Evolutionary conservation across 352 stramenopile species (phyloP), one percentile per base, ranked within the genome.

Genomic region (Globisporangium spiculum): DNA sequence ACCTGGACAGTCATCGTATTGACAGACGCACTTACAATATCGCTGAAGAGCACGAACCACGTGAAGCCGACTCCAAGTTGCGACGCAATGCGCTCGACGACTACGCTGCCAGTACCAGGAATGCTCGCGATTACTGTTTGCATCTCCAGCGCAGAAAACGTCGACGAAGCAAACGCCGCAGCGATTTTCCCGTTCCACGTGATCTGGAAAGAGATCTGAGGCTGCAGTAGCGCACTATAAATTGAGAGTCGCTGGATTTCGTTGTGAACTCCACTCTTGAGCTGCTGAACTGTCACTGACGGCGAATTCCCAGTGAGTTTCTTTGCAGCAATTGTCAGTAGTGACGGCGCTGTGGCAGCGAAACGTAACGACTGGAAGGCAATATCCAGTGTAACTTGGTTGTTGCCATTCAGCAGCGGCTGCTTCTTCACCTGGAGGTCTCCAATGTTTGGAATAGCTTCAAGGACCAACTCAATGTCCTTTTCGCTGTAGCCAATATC

Each of bases 241-340:
- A 88, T 73, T 0, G 74, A 71, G 34, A 90, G 36, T 0, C 50
- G 68, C 46, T 88, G 81, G 27, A 85, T 72, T 36, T 81, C 76
- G 36, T 74, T 81, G 62, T 75, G 71, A 6, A 48, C 71, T 26
- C 65, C 67, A 22, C 1, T 22, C 22, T 61, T 70, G n/a, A 65
- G 50, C 4, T 57, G 63, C 22, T 65, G n/a, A 6, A 85, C 66
- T 16, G 27, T 64, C 0, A 68, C 62, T 0, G 55, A 67, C 9
- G 56, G 63, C 32, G 12, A 61, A 8, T 27, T 77, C 0, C 80
- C 77, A 4, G 55, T 63, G 3, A 86, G 52, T 8, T 57, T 63
- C 12, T 60, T 46, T 20, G 71, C 16, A 0, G 72, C 60, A 5
- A 72, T 48, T 12, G 34, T 50, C 22, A 85, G 22, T 20, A 78